These are phyloP conservation scores for Boletales sp. DNA, from an alignment of 768 basidiomycete genomes.

Conservation along the genomic window DNA sequence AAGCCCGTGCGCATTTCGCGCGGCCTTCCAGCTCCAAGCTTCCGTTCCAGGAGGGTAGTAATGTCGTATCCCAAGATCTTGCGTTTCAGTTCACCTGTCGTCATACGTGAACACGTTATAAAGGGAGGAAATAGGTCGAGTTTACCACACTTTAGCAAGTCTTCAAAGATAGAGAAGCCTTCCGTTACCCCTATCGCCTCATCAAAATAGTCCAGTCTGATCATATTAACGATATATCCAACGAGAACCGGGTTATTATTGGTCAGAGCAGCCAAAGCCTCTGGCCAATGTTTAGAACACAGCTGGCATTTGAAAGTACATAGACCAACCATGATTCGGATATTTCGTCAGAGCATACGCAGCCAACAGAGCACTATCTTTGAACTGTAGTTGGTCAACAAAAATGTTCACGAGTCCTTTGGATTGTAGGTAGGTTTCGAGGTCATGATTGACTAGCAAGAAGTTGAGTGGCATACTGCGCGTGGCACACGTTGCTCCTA, in stretches of 20 bases:
- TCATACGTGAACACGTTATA: not conserved
- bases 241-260: conserved; percentile 2
- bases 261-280: not conserved
- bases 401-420: conserved; percentile 4
- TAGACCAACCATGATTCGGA: conserved; percentile 5
- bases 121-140: not conserved
- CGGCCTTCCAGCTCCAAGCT: conserved; percentile 10
- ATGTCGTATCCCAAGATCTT: conserved; percentile 10
- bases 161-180: conserved; percentile 16
- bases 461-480: not conserved
- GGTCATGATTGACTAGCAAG: conserved; percentile 1
- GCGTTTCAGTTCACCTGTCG: conserved; percentile 4
- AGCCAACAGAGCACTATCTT: conserved; percentile 12
- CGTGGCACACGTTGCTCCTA: not conserved
- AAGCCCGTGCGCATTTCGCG: conserved; percentile 13
- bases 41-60: conserved; percentile 5
- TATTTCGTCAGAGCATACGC: conserved; percentile 14
- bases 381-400: conserved; percentile 9
- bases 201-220: conserved; percentile 22
- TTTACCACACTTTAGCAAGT: conserved; percentile 10
- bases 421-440: conserved; percentile 1
- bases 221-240: conserved; percentile 21
- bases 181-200: conserved; percentile 20
- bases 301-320: not conserved
- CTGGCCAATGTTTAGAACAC: not conserved